phyloP scores from a whole-genome alignment of 2,329 filamentous ascomycete genomes.

The Lizonia empirigonia region DNA sequence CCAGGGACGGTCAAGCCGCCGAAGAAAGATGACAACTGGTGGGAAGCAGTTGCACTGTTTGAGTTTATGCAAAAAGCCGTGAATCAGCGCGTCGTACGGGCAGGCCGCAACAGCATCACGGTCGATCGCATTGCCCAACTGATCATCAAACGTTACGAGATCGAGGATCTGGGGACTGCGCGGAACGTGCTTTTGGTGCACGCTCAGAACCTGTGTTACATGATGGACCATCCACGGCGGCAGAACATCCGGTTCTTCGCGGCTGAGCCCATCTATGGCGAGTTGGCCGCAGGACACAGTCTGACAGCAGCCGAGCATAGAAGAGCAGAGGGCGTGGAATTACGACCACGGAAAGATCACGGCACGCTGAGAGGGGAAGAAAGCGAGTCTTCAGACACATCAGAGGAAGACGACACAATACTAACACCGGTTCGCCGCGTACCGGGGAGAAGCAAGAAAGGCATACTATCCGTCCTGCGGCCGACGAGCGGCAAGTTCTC shows the following conservation, averaged over 20 bases:
- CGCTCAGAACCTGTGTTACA: conserved; percentile 45
- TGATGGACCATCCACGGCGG: conserved; percentile 46
- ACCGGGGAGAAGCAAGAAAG: conserved; percentile 31
- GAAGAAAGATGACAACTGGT: conserved; percentile 50
- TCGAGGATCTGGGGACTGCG: conserved; percentile 43
- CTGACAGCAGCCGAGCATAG: conserved; percentile 40
- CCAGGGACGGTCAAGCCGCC: conserved; percentile 25
- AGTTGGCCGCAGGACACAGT: conserved; percentile 34
- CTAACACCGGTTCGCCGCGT: conserved; percentile 31
- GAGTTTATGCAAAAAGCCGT: conserved; percentile 50
- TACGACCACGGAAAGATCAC: conserved; percentile 40
- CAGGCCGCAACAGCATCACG: conserved; percentile 40
- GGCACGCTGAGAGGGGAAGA: conserved; percentile 30
- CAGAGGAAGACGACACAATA: conserved; percentile 25
- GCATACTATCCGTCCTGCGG: conserved; percentile 42
- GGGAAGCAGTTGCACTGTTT: conserved; percentile 46
- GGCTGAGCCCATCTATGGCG: conserved; percentile 42
- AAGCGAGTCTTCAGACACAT: conserved; percentile 31
- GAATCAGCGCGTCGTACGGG: conserved; percentile 38
- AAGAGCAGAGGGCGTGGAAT: conserved; percentile 36
- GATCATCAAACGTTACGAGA: conserved; percentile 45
- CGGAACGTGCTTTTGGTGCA: conserved; percentile 44
- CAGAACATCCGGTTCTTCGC: conserved; percentile 37
- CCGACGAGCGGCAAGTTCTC: conserved; percentile 45
- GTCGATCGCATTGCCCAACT: conserved; percentile 42